phyloP scores from a whole-genome alignment of 495 filamentous ascomycete species.

The Aspergillus campestris region DNA sequence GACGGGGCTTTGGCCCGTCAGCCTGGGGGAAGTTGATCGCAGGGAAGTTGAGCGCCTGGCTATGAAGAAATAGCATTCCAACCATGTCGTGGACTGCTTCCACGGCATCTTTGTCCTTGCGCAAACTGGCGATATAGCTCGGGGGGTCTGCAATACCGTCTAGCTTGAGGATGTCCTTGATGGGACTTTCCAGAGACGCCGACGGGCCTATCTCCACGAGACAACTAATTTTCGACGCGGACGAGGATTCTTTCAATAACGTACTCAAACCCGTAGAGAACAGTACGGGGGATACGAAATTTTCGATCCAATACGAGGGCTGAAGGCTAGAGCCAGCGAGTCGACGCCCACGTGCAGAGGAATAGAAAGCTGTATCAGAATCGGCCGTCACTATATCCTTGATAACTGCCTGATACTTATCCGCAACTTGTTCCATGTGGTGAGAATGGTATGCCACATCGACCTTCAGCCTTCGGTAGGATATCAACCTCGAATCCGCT shows the following conservation, averaged over 20 bases:
- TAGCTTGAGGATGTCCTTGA: conserved; percentile 27
- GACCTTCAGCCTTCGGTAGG: conserved; percentile 33
- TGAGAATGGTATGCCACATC: conserved; percentile 41
- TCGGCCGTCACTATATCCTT: conserved; percentile 14
- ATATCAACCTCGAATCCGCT: conserved; percentile 22
- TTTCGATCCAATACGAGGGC: conserved; percentile 37
- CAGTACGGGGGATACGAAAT: conserved; percentile 35
- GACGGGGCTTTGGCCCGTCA: conserved; percentile 1
- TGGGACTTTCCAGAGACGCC: conserved; percentile 44
- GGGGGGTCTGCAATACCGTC: neutral
- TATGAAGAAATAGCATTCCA: conserved; percentile 15
- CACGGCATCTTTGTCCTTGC: conserved; percentile 14
- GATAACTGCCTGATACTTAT: conserved; percentile 23
- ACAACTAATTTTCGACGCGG: conserved; percentile 7
- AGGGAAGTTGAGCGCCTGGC: conserved; percentile 15
- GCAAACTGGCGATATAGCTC: neutral
- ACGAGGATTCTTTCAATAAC: conserved; percentile 10
- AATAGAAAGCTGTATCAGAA: conserved; percentile 24
- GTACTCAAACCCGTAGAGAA: conserved; percentile 21
- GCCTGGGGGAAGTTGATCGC: conserved; percentile 18
- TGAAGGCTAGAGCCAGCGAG: conserved; percentile 11
- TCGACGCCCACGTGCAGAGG: conserved; percentile 25
- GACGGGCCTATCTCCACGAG: conserved; percentile 62
- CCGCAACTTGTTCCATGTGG: conserved; percentile 34
- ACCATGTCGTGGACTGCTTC: conserved; percentile 18